Evolutionary conservation across 2,329 filamentous ascomycete genomes (phyloP), one percentile per base, ranked within the genome.

Genomic region (Fusarium subglutinans): DNA sequence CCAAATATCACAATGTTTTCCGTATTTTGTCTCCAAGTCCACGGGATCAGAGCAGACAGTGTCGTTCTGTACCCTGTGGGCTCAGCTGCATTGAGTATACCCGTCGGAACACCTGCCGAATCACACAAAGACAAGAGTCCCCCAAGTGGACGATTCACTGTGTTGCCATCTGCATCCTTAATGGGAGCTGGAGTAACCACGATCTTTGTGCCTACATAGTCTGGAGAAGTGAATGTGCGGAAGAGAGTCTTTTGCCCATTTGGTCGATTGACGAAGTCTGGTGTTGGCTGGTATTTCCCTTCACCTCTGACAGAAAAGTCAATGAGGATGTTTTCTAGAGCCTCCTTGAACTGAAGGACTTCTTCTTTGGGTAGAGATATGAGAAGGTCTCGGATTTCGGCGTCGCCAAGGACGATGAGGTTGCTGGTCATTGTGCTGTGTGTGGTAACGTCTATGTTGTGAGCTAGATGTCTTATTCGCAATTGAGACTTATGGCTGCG

Each of bases 1-100:
- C 92, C 92, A 75, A 94, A 94, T 37, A 93, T 87, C 9, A 90
- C 86, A 4, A 93, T 76, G 22, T 89, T 89, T 74, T 90, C 60
- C 1, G 79, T 75, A 5, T 51, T 41, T 30, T 63, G 37, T 65
- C 79, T 71, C 69, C 74, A 82, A 22, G 88, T 85, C 79, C 89
- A 89, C 28, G 92, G 87, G 76, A 92, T 85, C 56, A 91, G 87
- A n/a, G 88, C 87, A 2, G 88, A 88, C 8, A 93, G 82, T 0
- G 91, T 90, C 0, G 91, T 93, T 38, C 91, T 86, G 80, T 93
- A 93, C 2, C 90, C 91, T 0, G 91, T 93, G 28, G 93, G 82
- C 74, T 92, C 90, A 73, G 89, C 88, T 1, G 91, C 91, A 76
- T 92, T 92, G 67, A 93, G 83, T 26, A 93, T 80, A 6, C 88